Conservation (phyloP, 148 eudicot species). For the Rhododendron molle region DNA sequence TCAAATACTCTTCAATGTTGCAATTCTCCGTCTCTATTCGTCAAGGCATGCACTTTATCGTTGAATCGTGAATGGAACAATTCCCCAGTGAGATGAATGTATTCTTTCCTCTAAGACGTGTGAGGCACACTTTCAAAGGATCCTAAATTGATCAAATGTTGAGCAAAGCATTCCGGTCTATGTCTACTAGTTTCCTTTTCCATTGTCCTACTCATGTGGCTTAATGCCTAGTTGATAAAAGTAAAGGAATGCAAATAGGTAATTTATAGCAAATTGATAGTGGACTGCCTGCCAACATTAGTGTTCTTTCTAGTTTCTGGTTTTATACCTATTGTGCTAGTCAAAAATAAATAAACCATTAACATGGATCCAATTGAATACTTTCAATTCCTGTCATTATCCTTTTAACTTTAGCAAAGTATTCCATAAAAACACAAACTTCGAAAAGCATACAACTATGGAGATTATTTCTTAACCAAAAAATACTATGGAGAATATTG, state of each 20-base stretch:
- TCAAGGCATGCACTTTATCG: background rate
- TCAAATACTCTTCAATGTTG: background rate
- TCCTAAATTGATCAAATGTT: background rate
- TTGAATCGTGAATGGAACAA: background rate
- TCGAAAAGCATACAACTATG: background rate
- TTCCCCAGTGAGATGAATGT: background rate
- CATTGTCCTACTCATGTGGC: background rate
- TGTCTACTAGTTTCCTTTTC: background rate
- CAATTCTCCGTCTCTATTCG: background rate
- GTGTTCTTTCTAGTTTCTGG: background rate
- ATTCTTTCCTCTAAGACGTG: background rate
- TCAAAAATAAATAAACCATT: background rate
- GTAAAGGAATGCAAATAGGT: background rate
- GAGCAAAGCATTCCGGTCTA: background rate
- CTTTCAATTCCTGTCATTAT: background rate
- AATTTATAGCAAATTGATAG: background rate
- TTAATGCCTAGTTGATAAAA: background rate
- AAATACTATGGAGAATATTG: too few relatives aligned
- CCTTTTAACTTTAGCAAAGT: background rate
- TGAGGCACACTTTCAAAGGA: background rate
- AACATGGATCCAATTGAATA: background rate
- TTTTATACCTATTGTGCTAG: background rate
- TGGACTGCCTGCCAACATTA: background rate
- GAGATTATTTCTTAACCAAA: background rate
- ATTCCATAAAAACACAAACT: background rate